phyloP scores from a whole-genome alignment of 1,284 basidiomycete species.

The Ganoderma sp. region DNA sequence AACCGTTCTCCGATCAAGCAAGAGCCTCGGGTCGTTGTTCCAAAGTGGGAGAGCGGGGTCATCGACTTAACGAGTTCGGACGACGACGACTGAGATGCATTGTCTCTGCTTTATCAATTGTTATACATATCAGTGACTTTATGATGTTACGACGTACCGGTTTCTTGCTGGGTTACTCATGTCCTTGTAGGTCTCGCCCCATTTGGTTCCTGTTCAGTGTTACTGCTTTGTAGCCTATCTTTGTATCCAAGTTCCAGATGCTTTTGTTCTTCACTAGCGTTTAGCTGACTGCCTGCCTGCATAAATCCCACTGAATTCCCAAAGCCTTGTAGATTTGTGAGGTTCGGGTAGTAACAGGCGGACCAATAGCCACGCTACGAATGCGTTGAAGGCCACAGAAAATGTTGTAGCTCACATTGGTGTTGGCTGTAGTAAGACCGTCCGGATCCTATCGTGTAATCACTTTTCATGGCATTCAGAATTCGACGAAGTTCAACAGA shows the following conservation, averaged over 20 bases:
- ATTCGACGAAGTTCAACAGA: neutral
- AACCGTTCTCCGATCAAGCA: neutral
- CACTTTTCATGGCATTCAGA: neutral
- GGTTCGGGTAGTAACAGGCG: too few relatives aligned
- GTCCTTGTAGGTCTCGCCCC: neutral
- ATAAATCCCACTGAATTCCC: neutral
- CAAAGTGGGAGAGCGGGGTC: neutral
- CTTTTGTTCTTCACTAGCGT: neutral
- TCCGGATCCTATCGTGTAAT: neutral
- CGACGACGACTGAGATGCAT: neutral
- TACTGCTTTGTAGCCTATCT: neutral
- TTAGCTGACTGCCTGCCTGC: neutral
- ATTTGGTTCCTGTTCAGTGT: neutral
- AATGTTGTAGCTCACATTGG: neutral
- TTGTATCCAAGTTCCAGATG: neutral
- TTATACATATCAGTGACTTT: neutral
- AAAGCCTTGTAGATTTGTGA: neutral
- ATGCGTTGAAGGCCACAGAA: too few relatives aligned
- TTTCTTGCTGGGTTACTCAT: neutral
- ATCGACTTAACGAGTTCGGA: slow-evolving; percentile 2
- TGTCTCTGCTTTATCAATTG: neutral
- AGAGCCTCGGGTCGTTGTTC: neutral
- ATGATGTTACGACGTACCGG: neutral
- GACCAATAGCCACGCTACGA: too few relatives aligned
- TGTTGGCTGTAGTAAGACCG: neutral